Percentiles rank a stretch among this genome's conserved stretches.
phyloP scores from a whole-genome alignment of 208 protist genomes.

The Crithidia thermophila region DNA sequence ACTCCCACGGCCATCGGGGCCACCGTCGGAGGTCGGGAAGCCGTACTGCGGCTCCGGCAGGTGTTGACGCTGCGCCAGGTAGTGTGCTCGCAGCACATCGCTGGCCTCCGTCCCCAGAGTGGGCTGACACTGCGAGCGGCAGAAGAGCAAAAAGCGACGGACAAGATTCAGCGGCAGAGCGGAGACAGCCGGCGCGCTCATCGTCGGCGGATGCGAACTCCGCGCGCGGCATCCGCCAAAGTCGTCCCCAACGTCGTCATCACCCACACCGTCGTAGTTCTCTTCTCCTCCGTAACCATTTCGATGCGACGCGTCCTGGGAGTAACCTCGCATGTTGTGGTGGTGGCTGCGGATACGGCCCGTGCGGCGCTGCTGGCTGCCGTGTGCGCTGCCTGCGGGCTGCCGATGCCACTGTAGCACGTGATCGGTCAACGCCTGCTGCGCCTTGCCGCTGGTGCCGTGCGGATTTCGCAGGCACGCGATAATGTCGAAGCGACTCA shows the following conservation, averaged over 20 bases:
- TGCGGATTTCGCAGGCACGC: conserved; percentile 86
- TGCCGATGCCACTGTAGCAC: conserved; percentile 90
- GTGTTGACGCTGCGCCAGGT: conserved; percentile 61
- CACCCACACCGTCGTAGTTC: neutral
- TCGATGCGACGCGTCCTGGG: too few species aligned
- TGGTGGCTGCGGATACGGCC: too few species aligned
- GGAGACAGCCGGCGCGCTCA: conserved; percentile 13
- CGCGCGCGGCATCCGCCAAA: neutral
- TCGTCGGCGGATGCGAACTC: neutral
- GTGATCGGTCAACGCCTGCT: conserved; percentile 91
- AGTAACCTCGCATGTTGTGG: too few species aligned
- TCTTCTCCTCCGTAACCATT: too few species aligned
- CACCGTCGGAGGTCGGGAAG: neutral
- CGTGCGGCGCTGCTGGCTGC: too few species aligned
- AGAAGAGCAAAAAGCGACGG: conserved; percentile 76
- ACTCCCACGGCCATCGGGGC: neutral
- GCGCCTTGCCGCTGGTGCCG: conserved; percentile 18
- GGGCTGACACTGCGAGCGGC: conserved; percentile 69
- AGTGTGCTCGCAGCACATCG: conserved; percentile 63
- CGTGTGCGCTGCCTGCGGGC: neutral
- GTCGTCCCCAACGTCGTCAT: neutral
- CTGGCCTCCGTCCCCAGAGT: conserved; percentile 56
- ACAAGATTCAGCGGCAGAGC: conserved; percentile 60
- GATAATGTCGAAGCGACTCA: conserved; percentile 99
- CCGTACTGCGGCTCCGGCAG: conserved; percentile 20